Evolutionary conservation across 2,329 filamentous ascomycete species (phyloP).

Genomic region (Beauveria scarabaeidicola): DNA sequence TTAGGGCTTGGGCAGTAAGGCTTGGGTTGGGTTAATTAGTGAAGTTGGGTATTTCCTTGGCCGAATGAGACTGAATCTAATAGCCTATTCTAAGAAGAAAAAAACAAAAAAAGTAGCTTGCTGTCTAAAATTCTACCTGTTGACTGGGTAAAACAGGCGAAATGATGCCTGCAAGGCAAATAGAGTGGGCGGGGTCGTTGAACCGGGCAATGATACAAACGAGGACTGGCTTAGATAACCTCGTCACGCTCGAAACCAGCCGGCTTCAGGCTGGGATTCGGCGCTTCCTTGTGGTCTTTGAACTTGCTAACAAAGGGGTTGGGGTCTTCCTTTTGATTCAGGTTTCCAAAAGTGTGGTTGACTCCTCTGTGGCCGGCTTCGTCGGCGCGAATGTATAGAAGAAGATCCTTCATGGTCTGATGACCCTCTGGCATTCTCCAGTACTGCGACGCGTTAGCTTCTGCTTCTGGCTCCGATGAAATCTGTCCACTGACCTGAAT

Average conservation of each 20-base stretch:
- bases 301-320: slow-evolving; percentile 88
- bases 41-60: slow-evolving; percentile 1
- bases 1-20: background rate
- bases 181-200: background rate
- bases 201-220: background rate
- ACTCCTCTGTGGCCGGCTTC: slow-evolving; percentile 88
- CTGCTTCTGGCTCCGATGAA: background rate
- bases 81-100: background rate
- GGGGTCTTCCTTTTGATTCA: slow-evolving; percentile 76
- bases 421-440: slow-evolving; percentile 88
- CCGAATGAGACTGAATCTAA: background rate
- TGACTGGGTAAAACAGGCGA: background rate
- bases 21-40: background rate
- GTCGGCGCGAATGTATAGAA: slow-evolving; percentile 83
- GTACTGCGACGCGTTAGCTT: slow-evolving; percentile 42
- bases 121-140: background rate
- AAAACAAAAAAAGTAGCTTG: background rate
- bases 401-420: slow-evolving; percentile 74
- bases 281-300: slow-evolving; percentile 56
- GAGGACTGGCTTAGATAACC: slow-evolving; percentile 44
- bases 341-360: slow-evolving; percentile 87
- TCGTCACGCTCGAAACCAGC: slow-evolving; percentile 79
- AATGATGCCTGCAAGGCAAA: background rate
- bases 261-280: slow-evolving; percentile 57
- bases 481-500: slow-evolving; percentile 38